Evolutionary conservation across 148 eudicot species (phyloP).

Genomic region (Silene conica): DNA sequence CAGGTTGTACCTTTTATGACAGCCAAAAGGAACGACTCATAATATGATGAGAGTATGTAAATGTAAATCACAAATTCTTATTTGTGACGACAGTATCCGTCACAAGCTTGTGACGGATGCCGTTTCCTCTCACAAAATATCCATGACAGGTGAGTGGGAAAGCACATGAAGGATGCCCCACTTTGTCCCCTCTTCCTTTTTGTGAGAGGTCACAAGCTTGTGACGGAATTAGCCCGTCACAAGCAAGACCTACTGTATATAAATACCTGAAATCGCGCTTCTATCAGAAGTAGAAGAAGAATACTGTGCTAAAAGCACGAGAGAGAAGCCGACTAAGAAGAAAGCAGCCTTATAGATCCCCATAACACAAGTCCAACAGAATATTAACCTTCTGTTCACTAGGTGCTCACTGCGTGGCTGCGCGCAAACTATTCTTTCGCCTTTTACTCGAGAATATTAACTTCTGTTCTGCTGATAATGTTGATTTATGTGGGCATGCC

Average conservation of each 20-base stretch:
- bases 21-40: neutral
- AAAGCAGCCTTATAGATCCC: slow-evolving; percentile 14
- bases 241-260: too few species aligned
- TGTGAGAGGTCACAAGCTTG: too few species aligned
- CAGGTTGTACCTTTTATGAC: neutral
- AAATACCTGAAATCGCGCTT: slow-evolving; percentile 19
- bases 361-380: neutral
- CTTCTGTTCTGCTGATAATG: neutral
- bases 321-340: slow-evolving; percentile 7
- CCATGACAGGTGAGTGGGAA: too few species aligned
- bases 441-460: slow-evolving; percentile 57
- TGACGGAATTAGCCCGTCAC: too few species aligned
- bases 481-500: neutral
- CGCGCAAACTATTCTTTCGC: slow-evolving; percentile 63
- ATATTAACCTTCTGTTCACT: neutral
- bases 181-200: too few species aligned
- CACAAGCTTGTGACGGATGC: too few species aligned
- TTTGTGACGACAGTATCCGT: too few species aligned
- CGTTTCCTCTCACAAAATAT: too few species aligned
- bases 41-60: neutral
- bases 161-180: too few species aligned
- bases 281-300: slow-evolving; percentile 7
- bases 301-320: slow-evolving; percentile 4
- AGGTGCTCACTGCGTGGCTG: too few species aligned
- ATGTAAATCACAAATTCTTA: too few species aligned